phyloP scores from a whole-genome alignment of 2,329 filamentous ascomycete species.

The Exophiala calicioides region DNA sequence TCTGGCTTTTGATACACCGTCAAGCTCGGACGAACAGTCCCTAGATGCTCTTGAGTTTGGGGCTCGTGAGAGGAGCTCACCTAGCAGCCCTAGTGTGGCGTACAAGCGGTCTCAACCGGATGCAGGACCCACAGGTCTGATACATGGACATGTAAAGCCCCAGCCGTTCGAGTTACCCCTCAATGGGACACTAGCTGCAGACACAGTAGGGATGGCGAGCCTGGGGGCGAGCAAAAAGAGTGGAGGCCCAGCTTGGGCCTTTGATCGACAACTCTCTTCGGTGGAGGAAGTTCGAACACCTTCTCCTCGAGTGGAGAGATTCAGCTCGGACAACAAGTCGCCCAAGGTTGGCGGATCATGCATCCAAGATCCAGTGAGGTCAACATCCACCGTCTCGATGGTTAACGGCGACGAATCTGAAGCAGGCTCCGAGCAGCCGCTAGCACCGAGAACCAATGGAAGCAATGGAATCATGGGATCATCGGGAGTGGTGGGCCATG shows the following conservation, averaged over 20 bases:
- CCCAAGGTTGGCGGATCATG: conserved; percentile 3
- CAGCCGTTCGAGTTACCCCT: neutral
- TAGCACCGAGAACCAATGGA: conserved; percentile 40
- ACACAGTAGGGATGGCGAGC: conserved; percentile 7
- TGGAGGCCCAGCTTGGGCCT: conserved; percentile 16
- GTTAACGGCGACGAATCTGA: conserved; percentile 34
- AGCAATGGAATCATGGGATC: conserved; percentile 34
- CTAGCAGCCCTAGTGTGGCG: conserved; percentile 11
- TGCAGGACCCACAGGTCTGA: conserved; percentile 1
- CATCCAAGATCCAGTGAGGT: conserved; percentile 2
- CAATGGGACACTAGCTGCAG: neutral
- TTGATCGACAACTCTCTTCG: conserved; percentile 29
- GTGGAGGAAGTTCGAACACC: conserved; percentile 36
- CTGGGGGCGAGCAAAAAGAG: conserved; percentile 7
- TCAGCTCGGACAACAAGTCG: conserved; percentile 1
- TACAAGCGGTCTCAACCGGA: conserved; percentile 2
- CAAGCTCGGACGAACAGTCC: conserved; percentile 34
- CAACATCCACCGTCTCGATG: too few species aligned
- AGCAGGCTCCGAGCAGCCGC: conserved; percentile 39
- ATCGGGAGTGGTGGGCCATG: conserved; percentile 8
- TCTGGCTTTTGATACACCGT: conserved; percentile 35
- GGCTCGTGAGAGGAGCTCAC: conserved; percentile 5
- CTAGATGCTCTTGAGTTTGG: conserved; percentile 23
- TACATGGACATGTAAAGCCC: conserved; percentile 13
- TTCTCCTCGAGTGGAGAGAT: conserved; percentile 29